A percentile compares a stretch with the other conserved stretches of the same genome.
Evolutionary conservation across 306 rosid species (phyloP).

Genomic region (Ceratonia siliqua): DNA sequence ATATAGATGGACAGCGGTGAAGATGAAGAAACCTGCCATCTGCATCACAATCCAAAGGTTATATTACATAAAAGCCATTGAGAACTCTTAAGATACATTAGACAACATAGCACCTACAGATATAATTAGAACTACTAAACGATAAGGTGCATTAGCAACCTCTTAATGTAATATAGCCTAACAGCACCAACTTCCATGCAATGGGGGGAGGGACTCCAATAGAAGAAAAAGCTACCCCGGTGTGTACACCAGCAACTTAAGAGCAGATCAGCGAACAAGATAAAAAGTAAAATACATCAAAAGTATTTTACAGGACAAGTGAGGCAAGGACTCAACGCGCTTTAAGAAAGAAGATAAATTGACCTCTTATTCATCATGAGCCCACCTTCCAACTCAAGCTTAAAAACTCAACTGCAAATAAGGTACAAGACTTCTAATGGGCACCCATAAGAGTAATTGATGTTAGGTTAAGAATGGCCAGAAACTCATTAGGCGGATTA

Average conservation of each 20-base stretch:
- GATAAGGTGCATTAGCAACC: not conserved
- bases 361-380: not conserved
- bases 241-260: not conserved
- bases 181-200: constrained; percentile 8
- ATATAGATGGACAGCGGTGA: constrained; percentile 82
- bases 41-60: constrained; percentile 53
- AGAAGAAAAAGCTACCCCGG: not conserved
- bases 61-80: not conserved
- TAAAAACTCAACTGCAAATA: not conserved
- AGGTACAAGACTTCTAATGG: not conserved
- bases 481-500: not conserved
- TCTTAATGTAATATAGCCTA: not conserved
- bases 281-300: not conserved
- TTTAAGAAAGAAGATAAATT: not conserved
- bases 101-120: not conserved
- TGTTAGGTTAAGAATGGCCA: not conserved
- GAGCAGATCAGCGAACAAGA: not conserved
- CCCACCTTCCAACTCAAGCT: not conserved
- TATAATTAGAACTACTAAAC: not conserved
- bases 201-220: not conserved
- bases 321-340: not conserved
- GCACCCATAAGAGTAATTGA: not conserved
- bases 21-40: constrained; percentile 90
- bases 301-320: not conserved
- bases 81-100: not conserved